Conservation (phyloP, 345 rosid genomes). For the Geranium rotundifolium region DNA sequence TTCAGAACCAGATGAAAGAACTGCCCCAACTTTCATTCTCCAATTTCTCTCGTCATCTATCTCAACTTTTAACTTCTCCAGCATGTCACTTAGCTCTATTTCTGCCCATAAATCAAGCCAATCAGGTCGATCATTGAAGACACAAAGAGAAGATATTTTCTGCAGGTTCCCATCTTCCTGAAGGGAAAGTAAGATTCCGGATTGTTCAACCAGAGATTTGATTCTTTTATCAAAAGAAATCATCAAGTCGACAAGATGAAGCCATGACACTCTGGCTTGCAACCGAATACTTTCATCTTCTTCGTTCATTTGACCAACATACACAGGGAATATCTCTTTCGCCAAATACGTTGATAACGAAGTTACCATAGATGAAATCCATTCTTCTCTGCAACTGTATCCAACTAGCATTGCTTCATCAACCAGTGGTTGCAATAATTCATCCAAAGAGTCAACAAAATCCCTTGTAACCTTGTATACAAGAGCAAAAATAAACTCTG, state of each 20-base stretch:
- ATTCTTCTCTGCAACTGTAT: slow-evolving; percentile 93
- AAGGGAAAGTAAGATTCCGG: slow-evolving; percentile 63
- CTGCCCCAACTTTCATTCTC: slow-evolving; percentile 52
- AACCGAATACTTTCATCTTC: slow-evolving; percentile 29
- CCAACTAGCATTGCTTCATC: slow-evolving; percentile 81
- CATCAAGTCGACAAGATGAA: slow-evolving; percentile 85
- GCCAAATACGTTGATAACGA: slow-evolving; percentile 61
- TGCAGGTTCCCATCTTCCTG: slow-evolving; percentile 54
- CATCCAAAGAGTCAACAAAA: slow-evolving; percentile 84
- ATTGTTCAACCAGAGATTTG: slow-evolving; percentile 59
- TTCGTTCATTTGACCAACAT: slow-evolving; percentile 51
- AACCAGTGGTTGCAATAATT: slow-evolving; percentile 83
- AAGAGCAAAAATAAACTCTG: slow-evolving; percentile 82
- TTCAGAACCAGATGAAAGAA: slow-evolving; percentile 41
- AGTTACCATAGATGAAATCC: slow-evolving; percentile 91
- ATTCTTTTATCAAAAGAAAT: slow-evolving; percentile 70
- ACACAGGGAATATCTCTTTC: slow-evolving; percentile 59
- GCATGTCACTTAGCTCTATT: slow-evolving; percentile 54
- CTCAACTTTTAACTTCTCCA: slow-evolving; percentile 50
- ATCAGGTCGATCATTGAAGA: slow-evolving; percentile 82
- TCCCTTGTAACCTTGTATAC: slow-evolving; percentile 76
- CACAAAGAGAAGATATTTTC: slow-evolving; percentile 67
- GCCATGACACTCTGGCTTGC: slow-evolving; percentile 67
- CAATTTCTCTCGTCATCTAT: slow-evolving; percentile 57
- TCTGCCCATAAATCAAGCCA: slow-evolving; percentile 93